Conservation (phyloP, 495 filamentous ascomycete species). For the Viridothelium virens region DNA sequence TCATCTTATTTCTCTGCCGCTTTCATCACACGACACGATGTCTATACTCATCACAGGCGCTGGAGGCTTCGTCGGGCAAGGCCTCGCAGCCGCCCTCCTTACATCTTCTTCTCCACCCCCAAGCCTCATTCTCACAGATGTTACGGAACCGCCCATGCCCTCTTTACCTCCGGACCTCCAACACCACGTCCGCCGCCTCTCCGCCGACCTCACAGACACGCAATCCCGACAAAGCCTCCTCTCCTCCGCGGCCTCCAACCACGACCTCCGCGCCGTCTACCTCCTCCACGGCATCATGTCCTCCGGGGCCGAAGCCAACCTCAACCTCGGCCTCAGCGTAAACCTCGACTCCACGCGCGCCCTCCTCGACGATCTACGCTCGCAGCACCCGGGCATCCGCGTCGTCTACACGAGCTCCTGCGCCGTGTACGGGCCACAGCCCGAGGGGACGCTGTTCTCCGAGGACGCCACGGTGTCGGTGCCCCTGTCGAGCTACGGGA, state of each 20-base stretch:
- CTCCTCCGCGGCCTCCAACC: conserved; percentile 2
- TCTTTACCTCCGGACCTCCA: conserved; percentile 9
- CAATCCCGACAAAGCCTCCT: conserved; percentile 15
- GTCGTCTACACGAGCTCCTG: conserved; percentile 56
- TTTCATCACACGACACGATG: conserved; percentile 17
- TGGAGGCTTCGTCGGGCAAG: conserved; percentile 34
- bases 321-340: conserved; percentile 62
- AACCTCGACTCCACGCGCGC: conserved; percentile 65
- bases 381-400: conserved; percentile 50
- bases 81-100: conserved; percentile 30
- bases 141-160: conserved; percentile 31
- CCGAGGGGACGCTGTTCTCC: conserved; percentile 30
- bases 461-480: conserved; percentile 54
- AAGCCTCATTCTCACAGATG: conserved; percentile 29
- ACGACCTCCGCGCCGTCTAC: conserved; percentile 54
- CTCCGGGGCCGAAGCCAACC: conserved; percentile 63
- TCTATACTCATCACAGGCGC: conserved; percentile 34
- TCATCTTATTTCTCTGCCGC: background rate
- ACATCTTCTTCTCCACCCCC: conserved; percentile 16
- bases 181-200: conserved; percentile 20
- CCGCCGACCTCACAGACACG: conserved; percentile 26
- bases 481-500: conserved; percentile 65
- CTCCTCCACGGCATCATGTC: conserved; percentile 86
- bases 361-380: conserved; percentile 55
- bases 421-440: conserved; percentile 56